A percentile compares a stretch with the other conserved stretches of the same genome.
These are phyloP conservation scores for Echria macrotheca DNA, from an alignment of 495 filamentous ascomycete genomes.

Conservation along the genomic window DNA sequence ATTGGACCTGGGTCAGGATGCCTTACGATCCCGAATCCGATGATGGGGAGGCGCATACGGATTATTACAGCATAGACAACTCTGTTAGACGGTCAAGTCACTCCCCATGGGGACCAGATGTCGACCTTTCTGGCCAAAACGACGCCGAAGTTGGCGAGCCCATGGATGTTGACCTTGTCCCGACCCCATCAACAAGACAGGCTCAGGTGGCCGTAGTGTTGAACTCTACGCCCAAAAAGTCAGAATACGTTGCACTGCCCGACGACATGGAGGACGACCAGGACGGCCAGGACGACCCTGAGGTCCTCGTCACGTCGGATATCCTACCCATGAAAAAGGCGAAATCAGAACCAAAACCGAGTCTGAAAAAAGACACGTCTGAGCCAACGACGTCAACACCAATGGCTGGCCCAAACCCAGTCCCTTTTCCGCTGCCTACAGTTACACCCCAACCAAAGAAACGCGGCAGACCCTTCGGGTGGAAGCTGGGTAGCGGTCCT, in stretches of 20 bases:
- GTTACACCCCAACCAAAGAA: constrained; percentile 18
- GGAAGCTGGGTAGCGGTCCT: constrained; percentile 19
- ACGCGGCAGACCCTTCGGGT: constrained; percentile 27
- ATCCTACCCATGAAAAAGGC: neutral
- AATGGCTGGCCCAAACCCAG: neutral
- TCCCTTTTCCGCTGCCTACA: neutral
- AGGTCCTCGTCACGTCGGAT: constrained; percentile 12
- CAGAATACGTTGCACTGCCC: neutral
- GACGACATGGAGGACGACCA: neutral
- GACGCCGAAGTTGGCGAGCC: too few relatives aligned
- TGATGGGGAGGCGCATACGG: too few relatives aligned
- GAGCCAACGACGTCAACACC: neutral
- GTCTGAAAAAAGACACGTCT: neutral
- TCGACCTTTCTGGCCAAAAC: too few relatives aligned
- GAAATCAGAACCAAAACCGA: neutral
- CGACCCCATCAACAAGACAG: too few relatives aligned
- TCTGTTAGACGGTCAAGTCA: too few relatives aligned
- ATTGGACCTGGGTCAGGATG: too few relatives aligned
- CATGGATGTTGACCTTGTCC: too few relatives aligned
- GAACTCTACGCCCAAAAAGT: constrained; percentile 4
- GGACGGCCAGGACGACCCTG: neutral
- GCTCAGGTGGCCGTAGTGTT: constrained; percentile 12
- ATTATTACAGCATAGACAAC: too few relatives aligned
- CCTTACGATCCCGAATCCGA: too few relatives aligned
- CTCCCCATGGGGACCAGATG: too few relatives aligned